Evolutionary conservation across 2,329 filamentous ascomycete genomes (phyloP), one percentile per base, ranked within the genome.

Genomic region (Neoscytalidium dimidiatum): DNA sequence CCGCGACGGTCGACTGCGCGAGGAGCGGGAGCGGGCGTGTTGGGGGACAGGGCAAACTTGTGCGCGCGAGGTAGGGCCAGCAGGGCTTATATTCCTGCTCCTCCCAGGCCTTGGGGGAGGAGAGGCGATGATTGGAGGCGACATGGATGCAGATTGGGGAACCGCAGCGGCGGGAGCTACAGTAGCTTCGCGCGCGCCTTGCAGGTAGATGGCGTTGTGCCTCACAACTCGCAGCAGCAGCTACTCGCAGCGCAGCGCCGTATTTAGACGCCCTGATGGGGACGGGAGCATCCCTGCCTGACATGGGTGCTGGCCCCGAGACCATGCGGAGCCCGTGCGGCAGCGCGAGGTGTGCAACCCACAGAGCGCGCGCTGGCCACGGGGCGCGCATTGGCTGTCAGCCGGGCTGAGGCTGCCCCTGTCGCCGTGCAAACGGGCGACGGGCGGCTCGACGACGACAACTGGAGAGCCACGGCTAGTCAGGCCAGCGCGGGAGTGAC

Each of bases 131-230:
- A 53, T 56, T 58, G 53, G 61, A 52, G 31, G 35, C 19, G 48
- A 52, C 33, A 53, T 53, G 23, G 31, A 53, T 53, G 49, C 49
- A 48, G 41, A 49, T 53, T 60, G 56, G 21, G 28, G 56, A 33
- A 60, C 56, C 56, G 56, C 56, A 33, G 56, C 41, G 28, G 33
- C 56, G 56, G 56, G 56, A 60, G 41, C 56, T 44, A 60, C 43
- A 60, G 56, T 60, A 60, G 56, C 56, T 35, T 60, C 56, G 56
- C 56, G 56, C 56, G 56, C 56, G 56, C 56, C 56, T 60, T 60
- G 56, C 56, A 60, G 56, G 56, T 46, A 44, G 38, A 60, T 60
- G 41, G 56, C 56, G 56, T 60, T 60, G 56, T 60, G 56, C 56
- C 38, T 60, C 56, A 41, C 56, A 60, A 28, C 46, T 41, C 38